Percentiles rank a stretch among this genome's conserved stretches.
Evolutionary conservation across 805 yeast species (phyloP).

Genomic region (Candida suzukii): DNA sequence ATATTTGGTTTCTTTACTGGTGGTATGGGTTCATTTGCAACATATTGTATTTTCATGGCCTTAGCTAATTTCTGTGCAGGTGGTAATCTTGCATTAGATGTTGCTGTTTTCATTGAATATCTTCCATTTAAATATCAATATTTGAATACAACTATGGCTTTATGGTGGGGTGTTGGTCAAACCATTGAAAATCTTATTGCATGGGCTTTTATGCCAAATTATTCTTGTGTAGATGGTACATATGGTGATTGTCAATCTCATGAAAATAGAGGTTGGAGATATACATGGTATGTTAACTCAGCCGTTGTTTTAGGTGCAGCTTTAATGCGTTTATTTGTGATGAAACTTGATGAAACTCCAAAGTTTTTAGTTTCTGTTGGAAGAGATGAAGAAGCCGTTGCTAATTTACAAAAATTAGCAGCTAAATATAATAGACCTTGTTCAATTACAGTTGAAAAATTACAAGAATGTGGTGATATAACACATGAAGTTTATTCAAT

Average conservation of each 20-base stretch:
- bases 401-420: constrained; percentile 37
- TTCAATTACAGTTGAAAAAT: constrained; percentile 38
- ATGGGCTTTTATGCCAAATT: constrained; percentile 49
- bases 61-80: constrained; percentile 42
- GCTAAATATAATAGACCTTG: constrained; percentile 33
- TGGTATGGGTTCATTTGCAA: constrained; percentile 40
- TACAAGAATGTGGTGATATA: constrained; percentile 36
- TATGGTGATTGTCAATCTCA: constrained; percentile 35
- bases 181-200: constrained; percentile 43
- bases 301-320: constrained; percentile 44
- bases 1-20: constrained; percentile 48
- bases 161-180: constrained; percentile 63
- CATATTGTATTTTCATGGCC: constrained; percentile 42
- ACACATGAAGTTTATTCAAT: constrained; percentile 16
- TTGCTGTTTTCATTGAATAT: constrained; percentile 45
- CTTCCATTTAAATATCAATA: constrained; percentile 45
- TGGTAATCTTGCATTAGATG: constrained; percentile 51
- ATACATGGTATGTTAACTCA: constrained; percentile 48
- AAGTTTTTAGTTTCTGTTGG: constrained; percentile 47
- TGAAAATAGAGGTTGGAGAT: constrained; percentile 57
- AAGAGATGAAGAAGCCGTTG: constrained; percentile 41
- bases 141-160: constrained; percentile 45
- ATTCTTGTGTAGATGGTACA: constrained; percentile 39
- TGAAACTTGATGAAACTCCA: constrained; percentile 48
- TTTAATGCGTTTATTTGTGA: constrained; percentile 37